Percentiles rank a stretch among this genome's conserved stretches.
Evolutionary conservation across 306 rosid genomes (phyloP).

Genomic region (Cercis canadensis): DNA sequence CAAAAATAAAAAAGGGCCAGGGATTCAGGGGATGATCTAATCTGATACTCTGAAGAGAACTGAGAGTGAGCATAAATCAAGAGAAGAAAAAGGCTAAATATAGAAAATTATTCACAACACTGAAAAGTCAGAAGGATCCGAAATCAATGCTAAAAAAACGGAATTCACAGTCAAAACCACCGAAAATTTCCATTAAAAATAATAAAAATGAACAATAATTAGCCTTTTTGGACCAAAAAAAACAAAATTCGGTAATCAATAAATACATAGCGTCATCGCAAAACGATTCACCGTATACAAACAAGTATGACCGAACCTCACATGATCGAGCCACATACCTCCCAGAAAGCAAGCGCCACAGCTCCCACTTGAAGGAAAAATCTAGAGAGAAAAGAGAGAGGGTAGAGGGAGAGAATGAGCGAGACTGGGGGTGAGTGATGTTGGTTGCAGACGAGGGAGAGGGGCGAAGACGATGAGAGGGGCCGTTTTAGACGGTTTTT

Average conservation of each 20-base stretch:
- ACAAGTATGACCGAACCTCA: constrained; percentile 22
- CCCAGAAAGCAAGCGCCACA: neutral
- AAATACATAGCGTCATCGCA: neutral
- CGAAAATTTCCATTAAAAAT: neutral
- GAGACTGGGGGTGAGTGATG: constrained; percentile 14
- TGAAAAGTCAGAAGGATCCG: constrained; percentile 41
- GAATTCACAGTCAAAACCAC: constrained; percentile 38
- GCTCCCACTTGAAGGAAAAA: constrained; percentile 13
- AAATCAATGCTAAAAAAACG: constrained; percentile 39
- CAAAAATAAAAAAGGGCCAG: neutral
- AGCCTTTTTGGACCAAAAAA: neutral
- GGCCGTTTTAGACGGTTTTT: constrained; percentile 12
- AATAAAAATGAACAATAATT: neutral
- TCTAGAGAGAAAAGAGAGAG: constrained; percentile 22
- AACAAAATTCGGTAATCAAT: constrained; percentile 11
- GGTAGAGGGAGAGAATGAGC: neutral
- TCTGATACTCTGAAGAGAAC: neutral
- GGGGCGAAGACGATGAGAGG: neutral
- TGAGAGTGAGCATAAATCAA: constrained; percentile 18
- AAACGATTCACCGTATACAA: constrained; percentile 4
- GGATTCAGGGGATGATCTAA: constrained; percentile 4
- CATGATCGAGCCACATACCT: constrained; percentile 39
- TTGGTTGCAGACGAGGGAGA: neutral
- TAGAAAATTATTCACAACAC: constrained; percentile 15
- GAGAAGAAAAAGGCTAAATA: constrained; percentile 10